Evolutionary conservation across 108 stramenopile genomes (phyloP), one percentile per base, ranked within the genome.

Genomic region (Skeletonema tropicum): DNA sequence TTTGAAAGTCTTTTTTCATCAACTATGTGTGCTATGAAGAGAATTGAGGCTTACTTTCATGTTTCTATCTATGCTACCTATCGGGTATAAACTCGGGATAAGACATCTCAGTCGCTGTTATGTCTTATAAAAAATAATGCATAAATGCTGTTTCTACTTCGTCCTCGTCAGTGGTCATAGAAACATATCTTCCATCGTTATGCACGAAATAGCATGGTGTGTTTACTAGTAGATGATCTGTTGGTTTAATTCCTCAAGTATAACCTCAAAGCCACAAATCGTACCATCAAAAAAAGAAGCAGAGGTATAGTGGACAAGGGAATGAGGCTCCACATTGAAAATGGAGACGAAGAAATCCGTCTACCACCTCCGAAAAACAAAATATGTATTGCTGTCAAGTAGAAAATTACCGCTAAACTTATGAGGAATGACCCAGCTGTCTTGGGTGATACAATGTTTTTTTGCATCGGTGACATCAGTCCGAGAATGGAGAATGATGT

Each of bases 251-350:
- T 62, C 12, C 61, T 62, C 61, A 62, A 25, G 19, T 62, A 62
- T 62, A 62, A 25, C 31, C 61, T 33, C 61, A 62, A 33, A 21
- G 61, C 61, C 19, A 62, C 61, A 36, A 36, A 62, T 2, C 61
- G 61, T 17, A 62, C 7, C 61, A 62, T 62, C 33, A 62, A 19
- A n/a, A 62, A 36, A 19, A 62, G 35, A 17, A 62, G 61, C 31
- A 36, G 11, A 19, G 61, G 61, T 19, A 62, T 62, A 21, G 36
- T 62, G 35, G 61, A 62, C 33, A 62, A 62, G n/a, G 61, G 61
- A 38, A 62, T 8, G 31, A 62, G 35, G 61, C 14, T 33, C 25
- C 19, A 62, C 2, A 62, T 7, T 3, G 61, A 62, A 33, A 55
- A 55, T 55, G 52, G 1, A 23, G 21, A 23, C 10, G 52, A 55